Conservation (phyloP, 208 protist species). For the Naegleria gruberi region DNA sequence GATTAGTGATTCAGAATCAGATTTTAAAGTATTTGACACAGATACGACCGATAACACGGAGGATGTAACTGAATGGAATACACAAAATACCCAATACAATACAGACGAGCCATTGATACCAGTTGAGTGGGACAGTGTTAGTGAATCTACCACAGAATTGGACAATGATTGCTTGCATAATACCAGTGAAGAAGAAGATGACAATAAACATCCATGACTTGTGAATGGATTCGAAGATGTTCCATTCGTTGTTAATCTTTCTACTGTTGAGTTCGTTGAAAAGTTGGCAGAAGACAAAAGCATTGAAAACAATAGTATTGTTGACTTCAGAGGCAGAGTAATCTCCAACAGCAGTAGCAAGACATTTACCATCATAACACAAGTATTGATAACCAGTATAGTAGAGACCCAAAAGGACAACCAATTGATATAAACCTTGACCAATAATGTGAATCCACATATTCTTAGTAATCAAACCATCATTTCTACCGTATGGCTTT, state of each 20-base stretch:
- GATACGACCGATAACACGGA: background rate
- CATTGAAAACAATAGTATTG: slow-evolving; percentile 81
- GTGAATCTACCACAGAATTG: slow-evolving; percentile 23
- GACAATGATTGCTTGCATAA: slow-evolving; percentile 27
- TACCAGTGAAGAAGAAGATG: slow-evolving; percentile 13
- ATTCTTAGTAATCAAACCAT: slow-evolving; percentile 25
- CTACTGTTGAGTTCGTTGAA: slow-evolving; percentile 84
- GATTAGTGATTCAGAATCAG: background rate
- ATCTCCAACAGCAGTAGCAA: background rate
- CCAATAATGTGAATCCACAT: slow-evolving; percentile 19
- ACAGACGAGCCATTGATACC: slow-evolving; percentile 25
- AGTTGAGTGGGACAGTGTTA: slow-evolving; percentile 23
- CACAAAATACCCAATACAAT: slow-evolving; percentile 18
- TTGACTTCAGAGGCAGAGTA: slow-evolving; percentile 20
- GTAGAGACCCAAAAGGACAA: slow-evolving; percentile 28
- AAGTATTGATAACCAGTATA: slow-evolving; percentile 5
- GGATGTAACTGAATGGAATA: slow-evolving; percentile 17
- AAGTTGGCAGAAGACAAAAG: slow-evolving; percentile 80
- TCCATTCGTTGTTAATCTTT: slow-evolving; percentile 47
- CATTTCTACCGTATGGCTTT: slow-evolving; percentile 37
- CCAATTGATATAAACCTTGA: slow-evolving; percentile 28
- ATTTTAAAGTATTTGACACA: background rate
- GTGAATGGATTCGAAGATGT: background rate
- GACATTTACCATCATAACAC: background rate
- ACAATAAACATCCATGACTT: slow-evolving; percentile 17